phyloP scores from a whole-genome alignment of 140 eudicot species.

The Oenanthe javanica region DNA sequence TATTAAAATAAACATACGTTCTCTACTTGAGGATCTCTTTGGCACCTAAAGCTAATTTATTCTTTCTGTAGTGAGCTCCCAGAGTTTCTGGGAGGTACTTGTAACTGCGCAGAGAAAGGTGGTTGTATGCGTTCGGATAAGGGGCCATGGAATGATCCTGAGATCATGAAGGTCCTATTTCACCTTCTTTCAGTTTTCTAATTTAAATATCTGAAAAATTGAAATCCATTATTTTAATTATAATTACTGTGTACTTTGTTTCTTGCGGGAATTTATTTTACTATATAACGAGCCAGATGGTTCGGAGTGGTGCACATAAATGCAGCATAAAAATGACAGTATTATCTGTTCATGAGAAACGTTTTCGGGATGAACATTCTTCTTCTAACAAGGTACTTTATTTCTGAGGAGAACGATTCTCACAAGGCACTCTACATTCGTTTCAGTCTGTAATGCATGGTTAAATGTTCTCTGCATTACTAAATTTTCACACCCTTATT shows the following conservation, averaged over 20 bases:
- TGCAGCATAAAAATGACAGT: slow-evolving; percentile 30
- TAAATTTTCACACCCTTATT: slow-evolving; percentile 1
- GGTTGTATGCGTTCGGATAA: slow-evolving; percentile 91
- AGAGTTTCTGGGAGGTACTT: slow-evolving; percentile 84
- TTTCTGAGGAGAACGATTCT: neutral
- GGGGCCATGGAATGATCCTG: slow-evolving; percentile 98
- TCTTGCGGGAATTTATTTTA: neutral
- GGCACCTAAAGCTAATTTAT: neutral
- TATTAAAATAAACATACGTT: neutral
- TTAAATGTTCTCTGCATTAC: neutral
- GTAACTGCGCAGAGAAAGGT: slow-evolving; percentile 85
- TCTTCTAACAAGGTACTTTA: slow-evolving; percentile 22
- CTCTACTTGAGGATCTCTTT: neutral
- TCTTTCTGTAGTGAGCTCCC: slow-evolving; percentile 64
- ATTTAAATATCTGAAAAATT: neutral
- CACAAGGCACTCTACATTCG: neutral
- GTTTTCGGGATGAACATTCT: slow-evolving; percentile 35
- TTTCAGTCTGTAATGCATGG: neutral
- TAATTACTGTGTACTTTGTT: neutral
- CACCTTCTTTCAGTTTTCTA: neutral
- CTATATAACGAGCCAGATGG: slow-evolving; percentile 52
- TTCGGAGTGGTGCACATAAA: slow-evolving; percentile 67
- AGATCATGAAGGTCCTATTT: slow-evolving; percentile 63
- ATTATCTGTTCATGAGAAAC: slow-evolving; percentile 42
- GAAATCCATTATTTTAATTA: neutral